Percentiles rank a stretch among this genome's conserved stretches.
Conservation (phyloP, 2,329 filamentous ascomycete genomes). For the Hypoxylon sp. region DNA sequence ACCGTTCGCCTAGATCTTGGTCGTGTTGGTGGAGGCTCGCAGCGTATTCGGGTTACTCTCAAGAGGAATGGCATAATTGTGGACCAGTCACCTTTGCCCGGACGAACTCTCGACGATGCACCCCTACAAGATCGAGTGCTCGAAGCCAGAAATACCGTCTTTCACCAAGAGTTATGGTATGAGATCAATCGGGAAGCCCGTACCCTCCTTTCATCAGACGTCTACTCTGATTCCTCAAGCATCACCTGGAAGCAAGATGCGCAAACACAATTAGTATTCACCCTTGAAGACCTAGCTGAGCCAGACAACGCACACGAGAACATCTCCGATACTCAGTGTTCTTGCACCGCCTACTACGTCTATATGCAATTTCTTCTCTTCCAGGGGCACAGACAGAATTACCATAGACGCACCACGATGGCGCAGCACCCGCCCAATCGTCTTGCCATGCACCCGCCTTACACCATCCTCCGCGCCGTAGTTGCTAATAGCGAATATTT, state of each 20-base stretch:
- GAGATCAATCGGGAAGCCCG: constrained; percentile 89
- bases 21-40: constrained; percentile 64
- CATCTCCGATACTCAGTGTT: constrained; percentile 62
- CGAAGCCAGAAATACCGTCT: constrained; percentile 83
- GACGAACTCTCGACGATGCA: constrained; percentile 69
- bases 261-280: constrained; percentile 73
- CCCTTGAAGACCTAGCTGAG: constrained; percentile 75
- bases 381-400: constrained; percentile 83
- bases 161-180: constrained; percentile 89
- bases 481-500: constrained; percentile 65
- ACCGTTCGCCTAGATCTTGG: constrained; percentile 80
- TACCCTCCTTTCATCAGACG: constrained; percentile 77
- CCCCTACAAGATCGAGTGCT: constrained; percentile 78
- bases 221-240: constrained; percentile 72
- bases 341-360: constrained; percentile 75
- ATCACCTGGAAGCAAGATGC: constrained; percentile 70
- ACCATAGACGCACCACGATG: constrained; percentile 76
- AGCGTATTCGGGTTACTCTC: constrained; percentile 78
- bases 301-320: constrained; percentile 54
- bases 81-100: constrained; percentile 69
- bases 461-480: constrained; percentile 67
- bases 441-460: constrained; percentile 59
- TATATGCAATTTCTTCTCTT: constrained; percentile 82
- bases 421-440: constrained; percentile 56
- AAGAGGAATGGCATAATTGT: constrained; percentile 69